phyloP scores from a whole-genome alignment of 73 alveolate species.

The Uronychia binucleata region DNA sequence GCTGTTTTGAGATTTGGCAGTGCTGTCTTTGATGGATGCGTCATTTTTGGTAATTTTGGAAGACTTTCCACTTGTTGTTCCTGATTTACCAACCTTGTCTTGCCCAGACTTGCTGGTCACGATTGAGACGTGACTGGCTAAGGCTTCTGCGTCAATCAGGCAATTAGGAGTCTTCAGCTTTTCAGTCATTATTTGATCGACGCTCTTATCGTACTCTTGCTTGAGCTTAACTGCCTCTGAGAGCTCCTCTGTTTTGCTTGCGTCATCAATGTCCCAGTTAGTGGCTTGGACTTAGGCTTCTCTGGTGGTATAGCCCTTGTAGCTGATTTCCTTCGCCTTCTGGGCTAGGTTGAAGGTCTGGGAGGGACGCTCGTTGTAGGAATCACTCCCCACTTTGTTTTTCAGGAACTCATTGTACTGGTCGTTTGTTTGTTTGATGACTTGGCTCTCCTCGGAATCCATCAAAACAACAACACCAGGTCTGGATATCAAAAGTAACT shows the following conservation, averaged over 20 bases:
- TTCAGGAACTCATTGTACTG: slow-evolving; percentile 46
- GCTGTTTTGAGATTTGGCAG: slow-evolving; percentile 42
- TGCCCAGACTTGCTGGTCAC: slow-evolving; percentile 25
- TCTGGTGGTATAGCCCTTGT: slow-evolving; percentile 30
- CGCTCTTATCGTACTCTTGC: slow-evolving; percentile 29
- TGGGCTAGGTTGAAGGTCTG: slow-evolving; percentile 75
- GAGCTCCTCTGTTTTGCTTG: slow-evolving; percentile 24
- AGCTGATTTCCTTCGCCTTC: slow-evolving; percentile 68
- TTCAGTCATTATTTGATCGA: slow-evolving; percentile 53
- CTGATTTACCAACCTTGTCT: slow-evolving; percentile 9
- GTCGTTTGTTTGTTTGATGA: slow-evolving; percentile 36
- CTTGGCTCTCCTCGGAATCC: slow-evolving; percentile 38
- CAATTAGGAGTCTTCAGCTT: slow-evolving; percentile 46
- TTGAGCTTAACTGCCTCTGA: slow-evolving; percentile 39
- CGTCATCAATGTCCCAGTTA: slow-evolving; percentile 73
- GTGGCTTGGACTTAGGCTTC: slow-evolving; percentile 54
- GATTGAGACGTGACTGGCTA: slow-evolving; percentile 54
- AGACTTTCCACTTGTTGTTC: neutral
- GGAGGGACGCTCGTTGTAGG: slow-evolving; percentile 67
- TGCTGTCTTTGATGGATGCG: slow-evolving; percentile 19
- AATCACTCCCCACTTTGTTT: slow-evolving; percentile 61
- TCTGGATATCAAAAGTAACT: too few relatives aligned
- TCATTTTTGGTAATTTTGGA: neutral
- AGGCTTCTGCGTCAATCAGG: slow-evolving; percentile 58
- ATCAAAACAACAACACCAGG: slow-evolving; percentile 7